A percentile compares a stretch with the other conserved stretches of the same genome.
phyloP scores from a whole-genome alignment of 2,329 filamentous ascomycete species.

The Fusarium continuum region DNA sequence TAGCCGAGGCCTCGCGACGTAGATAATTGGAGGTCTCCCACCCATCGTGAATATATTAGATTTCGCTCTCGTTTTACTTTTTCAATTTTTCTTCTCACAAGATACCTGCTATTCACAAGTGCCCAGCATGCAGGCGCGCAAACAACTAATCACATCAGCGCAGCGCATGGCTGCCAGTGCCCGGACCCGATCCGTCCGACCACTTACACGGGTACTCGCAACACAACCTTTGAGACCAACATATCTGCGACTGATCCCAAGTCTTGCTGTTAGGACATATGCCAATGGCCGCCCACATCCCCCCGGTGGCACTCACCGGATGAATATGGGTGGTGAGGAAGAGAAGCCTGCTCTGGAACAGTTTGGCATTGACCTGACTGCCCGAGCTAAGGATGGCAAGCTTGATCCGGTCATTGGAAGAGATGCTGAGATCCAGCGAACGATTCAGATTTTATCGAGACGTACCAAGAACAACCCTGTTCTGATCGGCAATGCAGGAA shows the following conservation, averaged over 20 bases:
- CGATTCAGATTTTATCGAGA: slow-evolving; percentile 91
- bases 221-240: slow-evolving; percentile 36
- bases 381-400: slow-evolving; percentile 84
- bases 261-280: slow-evolving; percentile 61
- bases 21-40: slow-evolving; percentile 34
- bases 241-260: slow-evolving; percentile 50
- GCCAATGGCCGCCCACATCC: slow-evolving; percentile 82
- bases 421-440: slow-evolving; percentile 90
- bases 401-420: slow-evolving; percentile 95
- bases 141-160: slow-evolving; percentile 51
- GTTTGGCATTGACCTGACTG: slow-evolving; percentile 90
- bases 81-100: not conserved
- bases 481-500: slow-evolving; percentile 89
- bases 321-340: slow-evolving; percentile 81
- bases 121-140: slow-evolving; percentile 53
- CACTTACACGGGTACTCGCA: slow-evolving; percentile 41
- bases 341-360: slow-evolving; percentile 91
- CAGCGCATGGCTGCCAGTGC: slow-evolving; percentile 50
- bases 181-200: slow-evolving; percentile 43
- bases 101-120: slow-evolving; percentile 19
- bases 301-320: slow-evolving; percentile 90
- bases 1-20: slow-evolving; percentile 23
- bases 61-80: slow-evolving; percentile 8
- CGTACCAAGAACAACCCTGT: slow-evolving; percentile 97
- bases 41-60: slow-evolving; percentile 1